Conservation (phyloP, 148 eudicot genomes). For the Fallopia convolvulus region DNA sequence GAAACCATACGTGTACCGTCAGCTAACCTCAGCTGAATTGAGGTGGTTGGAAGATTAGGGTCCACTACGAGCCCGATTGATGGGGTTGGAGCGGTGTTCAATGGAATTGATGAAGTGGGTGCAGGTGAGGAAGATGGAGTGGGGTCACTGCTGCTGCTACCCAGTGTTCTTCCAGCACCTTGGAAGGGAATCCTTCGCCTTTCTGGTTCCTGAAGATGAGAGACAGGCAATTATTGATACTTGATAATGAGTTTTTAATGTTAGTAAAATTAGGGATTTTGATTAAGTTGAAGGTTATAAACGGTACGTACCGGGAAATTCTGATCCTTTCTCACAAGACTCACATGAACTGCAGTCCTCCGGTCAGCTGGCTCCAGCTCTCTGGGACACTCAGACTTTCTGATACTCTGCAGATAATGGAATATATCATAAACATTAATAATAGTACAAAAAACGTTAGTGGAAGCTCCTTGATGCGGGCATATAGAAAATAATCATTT, state of each 20-base stretch:
- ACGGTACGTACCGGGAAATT: constrained; percentile 39
- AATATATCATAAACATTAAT: background rate
- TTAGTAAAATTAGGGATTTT: background rate
- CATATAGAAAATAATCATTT: background rate
- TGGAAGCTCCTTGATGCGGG: background rate
- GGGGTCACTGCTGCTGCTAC: constrained; percentile 20
- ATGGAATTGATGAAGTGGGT: constrained; percentile 15
- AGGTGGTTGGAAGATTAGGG: constrained; percentile 50
- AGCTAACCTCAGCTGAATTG: constrained; percentile 79
- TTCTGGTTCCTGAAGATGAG: constrained; percentile 42
- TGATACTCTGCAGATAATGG: constrained; percentile 49
- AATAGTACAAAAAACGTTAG: background rate
- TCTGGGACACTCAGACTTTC: constrained; percentile 59
- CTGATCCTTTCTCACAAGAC: constrained; percentile 50
- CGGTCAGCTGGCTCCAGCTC: constrained; percentile 61
- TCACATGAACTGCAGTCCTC: constrained; percentile 45
- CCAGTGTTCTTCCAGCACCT: constrained; percentile 68
- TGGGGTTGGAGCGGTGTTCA: constrained; percentile 38
- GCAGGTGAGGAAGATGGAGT: constrained; percentile 16
- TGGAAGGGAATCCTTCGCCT: constrained; percentile 39
- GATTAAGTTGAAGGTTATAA: background rate
- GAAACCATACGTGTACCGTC: constrained; percentile 87
- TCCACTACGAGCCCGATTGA: constrained; percentile 56
- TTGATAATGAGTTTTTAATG: background rate
- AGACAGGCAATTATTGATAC: background rate